phyloP scores from a whole-genome alignment of 2,329 filamentous ascomycete species.

The Arachnopeziza araneosa region DNA sequence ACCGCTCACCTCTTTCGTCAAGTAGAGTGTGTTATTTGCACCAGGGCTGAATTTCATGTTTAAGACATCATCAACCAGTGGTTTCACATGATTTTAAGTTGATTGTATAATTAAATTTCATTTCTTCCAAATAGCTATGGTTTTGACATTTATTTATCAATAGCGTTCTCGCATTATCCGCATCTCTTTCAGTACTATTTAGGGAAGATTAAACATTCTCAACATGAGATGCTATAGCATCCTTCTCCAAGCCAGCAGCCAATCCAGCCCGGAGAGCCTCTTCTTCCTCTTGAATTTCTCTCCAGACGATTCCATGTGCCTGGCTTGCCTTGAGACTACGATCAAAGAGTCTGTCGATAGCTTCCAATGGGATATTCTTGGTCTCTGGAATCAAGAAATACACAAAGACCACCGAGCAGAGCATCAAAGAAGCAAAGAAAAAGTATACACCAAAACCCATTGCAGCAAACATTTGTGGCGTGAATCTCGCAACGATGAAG shows the following conservation, averaged over 20 bases:
- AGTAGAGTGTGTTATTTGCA: too few relatives aligned
- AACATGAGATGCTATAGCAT: not conserved
- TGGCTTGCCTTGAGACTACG: not conserved
- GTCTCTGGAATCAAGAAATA: not conserved
- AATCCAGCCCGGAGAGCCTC: slow-evolving; percentile 20
- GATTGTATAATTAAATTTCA: not conserved
- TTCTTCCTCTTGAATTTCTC: slow-evolving; percentile 22
- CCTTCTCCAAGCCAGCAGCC: slow-evolving; percentile 5
- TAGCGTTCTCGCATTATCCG: not conserved
- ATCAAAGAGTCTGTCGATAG: not conserved
- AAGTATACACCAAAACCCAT: slow-evolving; percentile 63
- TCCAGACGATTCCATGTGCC: slow-evolving; percentile 24
- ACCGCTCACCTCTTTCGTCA: too few relatives aligned
- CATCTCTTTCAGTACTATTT: not conserved
- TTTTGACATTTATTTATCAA: not conserved
- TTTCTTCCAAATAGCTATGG: not conserved
- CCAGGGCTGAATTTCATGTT: too few relatives aligned
- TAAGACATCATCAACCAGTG: too few relatives aligned
- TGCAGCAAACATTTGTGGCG: slow-evolving; percentile 55
- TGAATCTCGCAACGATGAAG: slow-evolving; percentile 64
- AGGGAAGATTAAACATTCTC: slow-evolving; percentile 4
- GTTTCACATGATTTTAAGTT: not conserved
- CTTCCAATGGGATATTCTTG: not conserved
- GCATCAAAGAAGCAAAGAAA: slow-evolving; percentile 57
- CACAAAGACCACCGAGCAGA: not conserved